Evolutionary conservation across 2,329 filamentous ascomycete genomes (phyloP), one percentile per base, ranked within the genome.

Genomic region (Epicoccum nigrum): DNA sequence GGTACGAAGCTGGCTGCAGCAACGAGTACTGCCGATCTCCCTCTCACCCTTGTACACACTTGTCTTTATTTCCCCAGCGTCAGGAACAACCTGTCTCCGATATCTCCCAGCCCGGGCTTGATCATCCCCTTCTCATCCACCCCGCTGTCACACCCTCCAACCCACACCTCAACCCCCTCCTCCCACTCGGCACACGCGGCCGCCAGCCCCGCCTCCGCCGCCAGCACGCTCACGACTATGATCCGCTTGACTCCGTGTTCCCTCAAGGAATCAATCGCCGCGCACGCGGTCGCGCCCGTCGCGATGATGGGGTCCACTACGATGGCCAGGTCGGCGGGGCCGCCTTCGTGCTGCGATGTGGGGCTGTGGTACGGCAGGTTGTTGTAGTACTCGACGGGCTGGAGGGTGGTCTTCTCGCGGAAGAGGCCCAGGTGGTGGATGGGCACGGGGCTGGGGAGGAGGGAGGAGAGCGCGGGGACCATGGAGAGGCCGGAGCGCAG

Each of bases 351-450:
- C 35, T 76, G 65, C 27, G 74, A 70, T 56, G 76, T 77, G 47
- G 63, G 79, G 31, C 79, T 71, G 76, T 90, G 88, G 75, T 90
- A 87, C 28, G 92, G 92, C 16, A 97, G 86, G 75, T 96, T 96
- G 81, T 97, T 97, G 83, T 97, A 97, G 83, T 97, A 96, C 76
- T 96, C 92, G 51, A 97, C 92, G 3, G 92, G 91, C 66, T 91
- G 86, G 49, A 97, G 86, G 35, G 90, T 93, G 49, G 85, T 85
- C 54, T 89, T 90, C 72, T 97, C 92, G 69, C 92, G 90, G 81
- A 93, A 97, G 68, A 97, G 87, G 60, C 94, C 93, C 7, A 97
- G 87, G 73, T 97, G 93, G 78, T 97, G 92, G 58, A 97, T 84
- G 6, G 92, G 87, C 25, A 93, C 89, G 12, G 90, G 83, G 30